Conservation (phyloP, 345 rosid species). For the Hibiscus trionum region DNA sequence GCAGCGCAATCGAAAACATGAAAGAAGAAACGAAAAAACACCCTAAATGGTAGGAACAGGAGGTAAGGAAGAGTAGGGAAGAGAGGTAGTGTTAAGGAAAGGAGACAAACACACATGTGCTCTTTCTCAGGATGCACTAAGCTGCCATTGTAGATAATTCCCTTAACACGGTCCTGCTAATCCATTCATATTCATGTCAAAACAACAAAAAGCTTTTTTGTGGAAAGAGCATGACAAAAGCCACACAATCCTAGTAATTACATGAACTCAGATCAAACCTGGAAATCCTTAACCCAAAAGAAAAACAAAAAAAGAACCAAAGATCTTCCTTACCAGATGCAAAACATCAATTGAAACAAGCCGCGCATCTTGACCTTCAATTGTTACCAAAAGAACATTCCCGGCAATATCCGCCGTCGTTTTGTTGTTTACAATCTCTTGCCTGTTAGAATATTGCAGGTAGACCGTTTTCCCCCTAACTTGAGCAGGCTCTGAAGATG, state of each 20-base stretch:
- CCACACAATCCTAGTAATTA: constrained; percentile 51
- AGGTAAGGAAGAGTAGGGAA: constrained; percentile 77
- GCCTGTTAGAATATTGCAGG: constrained; percentile 96
- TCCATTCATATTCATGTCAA: constrained; percentile 97
- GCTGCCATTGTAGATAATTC: constrained; percentile 97
- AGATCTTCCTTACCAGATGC: constrained; percentile 70
- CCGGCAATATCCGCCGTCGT: constrained; percentile 98
- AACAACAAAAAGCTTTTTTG: constrained; percentile 31
- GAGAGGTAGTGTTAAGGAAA: constrained; percentile 90
- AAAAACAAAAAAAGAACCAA: constrained; percentile 8
- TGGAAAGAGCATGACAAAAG: constrained; percentile 41
- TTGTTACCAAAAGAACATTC: constrained; percentile 83
- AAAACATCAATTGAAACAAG: constrained; percentile 96
- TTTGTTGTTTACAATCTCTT: constrained; percentile 95
- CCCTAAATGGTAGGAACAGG: constrained; percentile 46
- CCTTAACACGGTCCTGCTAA: constrained; percentile 99
- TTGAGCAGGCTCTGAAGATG: constrained; percentile 98
- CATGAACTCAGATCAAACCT: constrained; percentile 17
- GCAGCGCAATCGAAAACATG: constrained; percentile 4
- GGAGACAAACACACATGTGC: constrained; percentile 99
- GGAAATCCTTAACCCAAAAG: neutral
- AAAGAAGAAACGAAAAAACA: constrained; percentile 14
- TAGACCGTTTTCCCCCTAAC: constrained; percentile 99
- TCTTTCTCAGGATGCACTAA: constrained; percentile 97
- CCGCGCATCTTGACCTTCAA: constrained; percentile 94